phyloP scores from a whole-genome alignment of 805 yeast genomes.

The Saccharomycopsis babjevae region DNA sequence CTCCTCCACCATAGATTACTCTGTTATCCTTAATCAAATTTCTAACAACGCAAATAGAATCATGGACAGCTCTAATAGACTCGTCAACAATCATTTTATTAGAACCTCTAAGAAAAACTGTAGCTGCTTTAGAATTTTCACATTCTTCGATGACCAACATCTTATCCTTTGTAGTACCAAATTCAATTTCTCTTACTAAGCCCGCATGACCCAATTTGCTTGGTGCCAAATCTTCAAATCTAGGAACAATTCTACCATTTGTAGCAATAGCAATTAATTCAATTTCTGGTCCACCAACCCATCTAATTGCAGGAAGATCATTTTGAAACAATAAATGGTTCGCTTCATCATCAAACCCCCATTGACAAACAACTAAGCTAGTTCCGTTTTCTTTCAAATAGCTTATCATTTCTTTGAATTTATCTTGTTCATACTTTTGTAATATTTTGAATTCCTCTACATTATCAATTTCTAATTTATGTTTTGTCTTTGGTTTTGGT shows the following conservation, averaged over 20 bases:
- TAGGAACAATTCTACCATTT: constrained; percentile 91
- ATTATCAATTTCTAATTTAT: constrained; percentile 94
- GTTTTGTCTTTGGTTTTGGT: constrained; percentile 98
- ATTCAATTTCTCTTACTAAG: constrained; percentile 72
- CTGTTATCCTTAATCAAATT: constrained; percentile 85
- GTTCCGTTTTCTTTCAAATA: constrained; percentile 83
- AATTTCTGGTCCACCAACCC: constrained; percentile 93
- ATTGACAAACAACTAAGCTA: constrained; percentile 90
- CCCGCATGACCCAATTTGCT: constrained; percentile 88
- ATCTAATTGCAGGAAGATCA: constrained; percentile 89
- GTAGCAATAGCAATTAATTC: constrained; percentile 97
- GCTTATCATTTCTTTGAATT: constrained; percentile 84
- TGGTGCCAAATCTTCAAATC: constrained; percentile 81
- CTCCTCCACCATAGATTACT: constrained; percentile 99
- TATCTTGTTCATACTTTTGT: constrained; percentile 86
- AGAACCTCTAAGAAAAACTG: constrained; percentile 90
- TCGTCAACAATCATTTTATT: constrained; percentile 97
- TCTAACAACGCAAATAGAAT: constrained; percentile 94
- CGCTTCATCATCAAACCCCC: constrained; percentile 88
- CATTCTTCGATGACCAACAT: constrained; percentile 94
- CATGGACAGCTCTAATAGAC: constrained; percentile 92
- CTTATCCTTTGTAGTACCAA: constrained; percentile 92
- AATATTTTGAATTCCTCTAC: constrained; percentile 89
- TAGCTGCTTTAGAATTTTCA: constrained; percentile 90
- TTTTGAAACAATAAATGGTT: constrained; percentile 73